Base-by-base conservation (phyloP, 305 asterid genomes). In the Stenogyne calaminthoides region DNA sequence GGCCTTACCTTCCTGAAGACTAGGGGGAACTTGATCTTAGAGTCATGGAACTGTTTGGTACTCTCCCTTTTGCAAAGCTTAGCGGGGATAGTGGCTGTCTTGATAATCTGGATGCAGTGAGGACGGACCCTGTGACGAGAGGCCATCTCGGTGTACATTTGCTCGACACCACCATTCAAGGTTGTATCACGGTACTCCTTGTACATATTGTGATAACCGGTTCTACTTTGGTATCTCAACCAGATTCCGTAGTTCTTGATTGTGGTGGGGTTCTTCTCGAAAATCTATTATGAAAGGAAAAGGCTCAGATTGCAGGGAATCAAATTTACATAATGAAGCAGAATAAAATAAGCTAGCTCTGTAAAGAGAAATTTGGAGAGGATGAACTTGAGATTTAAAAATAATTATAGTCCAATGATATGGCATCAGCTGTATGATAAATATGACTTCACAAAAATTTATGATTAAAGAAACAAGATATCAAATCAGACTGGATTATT, bases 161-260 rank as follows among this genome's bases (percentile, higher is more conserved):
- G 96, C 76, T 89, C 97, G 4, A 91, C 91, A 10, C 58, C 92
- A 0, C 97, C 97, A 1, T 91, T 91, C 84, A 91, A 82, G 7
- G 94, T 91, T 27, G 96, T 89, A 15, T 89, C 93, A 60, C 97
- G 89, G 80, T 84, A 88, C 82, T 88, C 97, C 84, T 91, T 88
- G 86, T 91, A 91, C 97, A 91, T 91, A 82, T 91, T 91, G 77
- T 91, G 97, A 60, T 91, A 91, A 8, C 92, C 97, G 0, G 97
- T 89, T 59, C 97, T 85, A 69, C 97, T 91, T 68, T 91, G 96
- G 85, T 89, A 91, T 72, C 96, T 85, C 78, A 91, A 70, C 96
- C 97, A 91, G 76, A 89, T 84, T 7, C 97, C 97, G 15, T 76
- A 91, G 76, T 89, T 91, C 89, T 91, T 91, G 78, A 91, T 86